Evolutionary conservation across 2,329 filamentous ascomycete genomes (phyloP).

Genomic region (Gaeumannomyces sp.): DNA sequence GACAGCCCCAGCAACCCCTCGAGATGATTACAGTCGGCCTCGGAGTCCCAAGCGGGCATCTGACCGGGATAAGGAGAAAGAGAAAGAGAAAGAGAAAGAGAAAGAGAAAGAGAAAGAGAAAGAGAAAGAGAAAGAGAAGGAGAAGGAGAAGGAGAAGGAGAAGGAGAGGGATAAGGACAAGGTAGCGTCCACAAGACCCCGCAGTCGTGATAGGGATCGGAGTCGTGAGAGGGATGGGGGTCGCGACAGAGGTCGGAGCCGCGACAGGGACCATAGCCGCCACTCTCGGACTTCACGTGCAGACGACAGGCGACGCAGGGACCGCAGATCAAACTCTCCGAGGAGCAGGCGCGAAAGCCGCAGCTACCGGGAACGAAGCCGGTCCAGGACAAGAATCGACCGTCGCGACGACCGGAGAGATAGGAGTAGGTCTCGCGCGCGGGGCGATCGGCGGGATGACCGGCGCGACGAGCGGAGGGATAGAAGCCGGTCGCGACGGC

Average conservation of each 20-base stretch:
- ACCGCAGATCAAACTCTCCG: constrained; percentile 13
- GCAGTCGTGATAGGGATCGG: constrained; percentile 27
- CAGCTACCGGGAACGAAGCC: constrained; percentile 23
- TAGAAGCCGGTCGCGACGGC: constrained; percentile 21
- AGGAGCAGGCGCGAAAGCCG: constrained; percentile 19
- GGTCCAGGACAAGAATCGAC: constrained; percentile 16
- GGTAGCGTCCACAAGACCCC: not conserved
- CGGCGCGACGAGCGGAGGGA: constrained; percentile 18
- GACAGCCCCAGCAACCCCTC: constrained; percentile 16
- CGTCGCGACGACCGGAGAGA: constrained; percentile 19
- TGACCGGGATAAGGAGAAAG: constrained; percentile 23
- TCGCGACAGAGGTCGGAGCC: constrained; percentile 19
- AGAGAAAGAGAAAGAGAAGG: constrained; percentile 21
- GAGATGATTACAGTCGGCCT: constrained; percentile 25
- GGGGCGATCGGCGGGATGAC: constrained; percentile 16
- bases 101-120: constrained; percentile 19
- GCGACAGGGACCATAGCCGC: constrained; percentile 21
- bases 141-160: constrained; percentile 5
- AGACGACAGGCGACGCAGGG: constrained; percentile 20
- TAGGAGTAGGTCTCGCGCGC: constrained; percentile 15
- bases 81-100: constrained; percentile 16
- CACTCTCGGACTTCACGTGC: constrained; percentile 16
- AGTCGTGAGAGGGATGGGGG: constrained; percentile 26
- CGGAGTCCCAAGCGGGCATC: constrained; percentile 24
- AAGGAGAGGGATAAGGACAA: constrained; percentile 21